Percentiles rank a stretch among this genome's conserved stretches.
These are phyloP conservation scores for Zygosaccharomyces sapae DNA, from an alignment of 1,139 yeast genomes.

Conservation along the genomic window DNA sequence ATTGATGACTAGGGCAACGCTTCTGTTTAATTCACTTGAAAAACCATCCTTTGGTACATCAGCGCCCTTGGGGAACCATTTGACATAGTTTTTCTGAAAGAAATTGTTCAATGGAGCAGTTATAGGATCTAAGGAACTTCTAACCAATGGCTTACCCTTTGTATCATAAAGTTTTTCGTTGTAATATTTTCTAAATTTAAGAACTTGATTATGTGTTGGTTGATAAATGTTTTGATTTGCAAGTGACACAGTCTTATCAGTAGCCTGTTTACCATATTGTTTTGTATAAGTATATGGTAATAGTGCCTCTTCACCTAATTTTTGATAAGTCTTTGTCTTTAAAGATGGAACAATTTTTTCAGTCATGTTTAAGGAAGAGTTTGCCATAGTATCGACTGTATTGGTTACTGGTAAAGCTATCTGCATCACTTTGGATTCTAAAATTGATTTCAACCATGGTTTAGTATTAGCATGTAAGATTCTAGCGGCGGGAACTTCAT, in stretches of 20 bases:
- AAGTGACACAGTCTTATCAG: conserved; percentile 26
- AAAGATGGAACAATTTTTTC: conserved; percentile 37
- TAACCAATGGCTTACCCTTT: conserved; percentile 57
- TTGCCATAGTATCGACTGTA: conserved; percentile 37
- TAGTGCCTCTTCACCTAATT: conserved; percentile 30
- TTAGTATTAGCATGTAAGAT: conserved; percentile 41
- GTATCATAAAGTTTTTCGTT: conserved; percentile 47
- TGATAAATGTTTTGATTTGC: conserved; percentile 37
- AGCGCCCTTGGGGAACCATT: conserved; percentile 47
- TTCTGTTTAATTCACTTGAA: conserved; percentile 53
- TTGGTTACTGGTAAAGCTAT: conserved; percentile 37
- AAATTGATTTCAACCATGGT: conserved; percentile 41
- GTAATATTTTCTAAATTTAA: conserved; percentile 42
- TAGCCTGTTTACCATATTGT: conserved; percentile 30
- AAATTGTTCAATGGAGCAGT: conserved; percentile 56
- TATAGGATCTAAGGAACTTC: conserved; percentile 60
- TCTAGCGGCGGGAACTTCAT: conserved; percentile 40
- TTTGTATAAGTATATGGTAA: conserved; percentile 32
- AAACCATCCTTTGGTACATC: conserved; percentile 42
- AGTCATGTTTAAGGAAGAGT: conserved; percentile 32
- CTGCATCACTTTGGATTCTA: conserved; percentile 31
- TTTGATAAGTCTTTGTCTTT: conserved; percentile 36
- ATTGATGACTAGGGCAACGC: conserved; percentile 43
- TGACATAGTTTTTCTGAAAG: conserved; percentile 45
- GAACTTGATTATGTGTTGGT: conserved; percentile 44